Base-by-base conservation (phyloP, 2,329 filamentous ascomycete genomes). In the Elsinoe australis region DNA sequence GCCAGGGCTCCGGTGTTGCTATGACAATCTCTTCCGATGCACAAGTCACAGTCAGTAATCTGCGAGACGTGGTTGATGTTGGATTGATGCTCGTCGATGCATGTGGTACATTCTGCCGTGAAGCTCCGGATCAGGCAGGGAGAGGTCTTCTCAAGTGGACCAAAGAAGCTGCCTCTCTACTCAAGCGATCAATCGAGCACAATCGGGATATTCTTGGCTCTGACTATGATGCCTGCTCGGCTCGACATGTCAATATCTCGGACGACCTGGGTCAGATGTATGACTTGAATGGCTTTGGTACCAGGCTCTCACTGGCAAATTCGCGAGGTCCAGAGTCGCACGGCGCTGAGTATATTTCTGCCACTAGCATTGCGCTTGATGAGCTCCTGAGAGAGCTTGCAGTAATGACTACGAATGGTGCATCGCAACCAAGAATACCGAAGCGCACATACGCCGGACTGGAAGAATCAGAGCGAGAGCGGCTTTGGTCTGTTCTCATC, bases 381-480 rank as follows among this genome's bases (percentile, higher is more conserved):
- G 8, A 32, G 24, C 29, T 32, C 14, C 22, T 44, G 6, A 32
- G 4, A 17, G 36, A 24, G 6, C 10, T 41, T 14, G 36, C 36
- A 17, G 10, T 15, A 6, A 18, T 32, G 26, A 7, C 17, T 7
- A n/a, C 3, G 8, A 32, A 44, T 9, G 10, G 7, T 31, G 4
- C 6, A 12, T 12, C 36, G 9, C 22, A 41, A 8, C 36, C 39
- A n/a, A 44, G 21, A 8, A 31, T 44, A 3, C 29, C 45, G 49
- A 3, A 52, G 63, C n/a, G 52, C 48, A 8, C 60, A 57, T 17
- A 59, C 51, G 12, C 46, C 49, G 2, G 56, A 55, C 34, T 54
- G 35, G 19, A 44, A 10, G 44, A 52, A 34, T 19, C 18, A 1
- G 47, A 51, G 12, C 47, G 45, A 31, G 48, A 28, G 19, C 31